A percentile compares a stretch with the other conserved stretches of the same genome.
Evolutionary conservation across 768 basidiomycete genomes (phyloP).

Genomic region (Nevesoporus exiguus): DNA sequence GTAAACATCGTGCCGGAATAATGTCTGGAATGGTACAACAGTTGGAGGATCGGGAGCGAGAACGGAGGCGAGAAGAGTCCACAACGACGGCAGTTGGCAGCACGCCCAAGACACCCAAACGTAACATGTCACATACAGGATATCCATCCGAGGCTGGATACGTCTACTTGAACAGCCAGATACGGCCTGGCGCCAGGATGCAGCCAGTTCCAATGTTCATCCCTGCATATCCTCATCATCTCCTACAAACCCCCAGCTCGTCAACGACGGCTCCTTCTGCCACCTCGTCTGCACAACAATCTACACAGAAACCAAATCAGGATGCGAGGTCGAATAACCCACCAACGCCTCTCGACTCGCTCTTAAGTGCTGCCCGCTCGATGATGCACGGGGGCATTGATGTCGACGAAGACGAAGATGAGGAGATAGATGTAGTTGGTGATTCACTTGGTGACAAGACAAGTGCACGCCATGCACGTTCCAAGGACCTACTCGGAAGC

Average conservation of each 20-base stretch:
- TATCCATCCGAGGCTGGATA: constrained; percentile 27
- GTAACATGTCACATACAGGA: constrained; percentile 27
- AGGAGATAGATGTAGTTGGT: constrained; percentile 21
- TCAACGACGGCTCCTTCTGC: constrained; percentile 30
- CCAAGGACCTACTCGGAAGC: constrained; percentile 28
- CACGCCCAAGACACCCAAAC: constrained; percentile 30
- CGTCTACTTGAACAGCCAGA: constrained; percentile 27
- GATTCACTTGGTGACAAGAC: constrained; percentile 19
- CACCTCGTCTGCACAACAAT: constrained; percentile 19
- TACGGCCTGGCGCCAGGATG: constrained; percentile 25
- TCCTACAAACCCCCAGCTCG: constrained; percentile 32
- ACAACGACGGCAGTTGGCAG: constrained; percentile 18
- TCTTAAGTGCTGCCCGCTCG: constrained; percentile 57
- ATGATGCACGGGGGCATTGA: constrained; percentile 44
- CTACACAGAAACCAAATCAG: constrained; percentile 17
- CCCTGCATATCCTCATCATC: constrained; percentile 27
- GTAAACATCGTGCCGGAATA: constrained; percentile 56
- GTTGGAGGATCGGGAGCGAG: constrained; percentile 32
- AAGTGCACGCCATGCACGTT: constrained; percentile 29
- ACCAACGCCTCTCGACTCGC: constrained; percentile 53
- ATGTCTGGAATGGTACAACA: constrained; percentile 47
- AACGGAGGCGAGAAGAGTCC: constrained; percentile 24
- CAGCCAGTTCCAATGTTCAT: constrained; percentile 31
- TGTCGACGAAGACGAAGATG: constrained; percentile 31
- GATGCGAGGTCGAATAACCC: constrained; percentile 26